Conservation (phyloP, 83 land plant genomes). For the Larix sibirica region DNA sequence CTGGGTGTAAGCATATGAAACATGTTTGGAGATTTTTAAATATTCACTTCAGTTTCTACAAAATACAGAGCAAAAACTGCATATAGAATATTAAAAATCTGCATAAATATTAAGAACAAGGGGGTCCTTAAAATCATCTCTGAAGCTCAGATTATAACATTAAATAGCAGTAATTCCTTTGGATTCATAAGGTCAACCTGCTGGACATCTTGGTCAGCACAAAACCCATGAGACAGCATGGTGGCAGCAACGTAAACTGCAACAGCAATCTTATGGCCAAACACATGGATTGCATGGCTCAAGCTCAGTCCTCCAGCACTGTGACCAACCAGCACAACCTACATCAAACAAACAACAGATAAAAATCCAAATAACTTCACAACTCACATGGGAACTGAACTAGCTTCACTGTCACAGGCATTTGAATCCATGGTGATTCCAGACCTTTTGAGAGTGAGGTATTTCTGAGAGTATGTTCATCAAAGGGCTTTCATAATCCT, state of each 20-base stretch:
- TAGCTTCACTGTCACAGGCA: not conserved
- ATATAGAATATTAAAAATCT: no score
- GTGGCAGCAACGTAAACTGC: slow-evolving; percentile 35
- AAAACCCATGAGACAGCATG: slow-evolving; percentile 27
- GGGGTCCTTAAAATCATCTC: no score
- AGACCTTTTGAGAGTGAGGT: slow-evolving; percentile 4
- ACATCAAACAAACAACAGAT: not conserved
- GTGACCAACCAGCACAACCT: slow-evolving; percentile 46
- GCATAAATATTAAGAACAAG: no score
- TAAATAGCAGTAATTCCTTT: no score
- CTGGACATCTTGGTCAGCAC: slow-evolving; percentile 28
- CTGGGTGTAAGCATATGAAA: no score
- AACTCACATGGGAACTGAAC: not conserved
- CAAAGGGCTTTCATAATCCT: slow-evolving; percentile 16
- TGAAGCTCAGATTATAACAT: no score
- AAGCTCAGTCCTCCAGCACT: slow-evolving; percentile 36
- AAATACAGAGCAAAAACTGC: no score
- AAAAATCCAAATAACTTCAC: not conserved
- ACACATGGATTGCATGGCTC: slow-evolving; percentile 35
- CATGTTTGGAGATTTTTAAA: no score
- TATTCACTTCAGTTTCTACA: no score
- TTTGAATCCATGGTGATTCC: not conserved
- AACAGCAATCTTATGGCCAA: slow-evolving; percentile 30
- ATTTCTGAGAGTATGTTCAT: slow-evolving; percentile 11
- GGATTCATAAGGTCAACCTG: slow-evolving; percentile 4